Base-by-base conservation (phyloP, 768 basidiomycete genomes). In the Leccinum boreale region DNA sequence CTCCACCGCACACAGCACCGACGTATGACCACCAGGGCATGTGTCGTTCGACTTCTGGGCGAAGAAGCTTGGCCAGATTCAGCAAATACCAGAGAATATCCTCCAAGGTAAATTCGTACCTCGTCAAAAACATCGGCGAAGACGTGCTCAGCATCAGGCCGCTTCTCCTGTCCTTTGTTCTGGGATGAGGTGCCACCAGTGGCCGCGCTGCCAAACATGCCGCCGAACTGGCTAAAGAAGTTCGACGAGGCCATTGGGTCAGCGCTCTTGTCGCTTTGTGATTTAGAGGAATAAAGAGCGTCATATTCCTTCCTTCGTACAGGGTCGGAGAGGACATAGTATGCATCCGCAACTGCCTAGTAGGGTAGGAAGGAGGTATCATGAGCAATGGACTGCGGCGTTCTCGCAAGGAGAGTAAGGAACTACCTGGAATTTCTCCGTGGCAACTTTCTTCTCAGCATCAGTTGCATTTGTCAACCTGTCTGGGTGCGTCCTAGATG, bases 91-190 rank as follows among this genome's bases (percentile, higher is more conserved):
- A 29, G 48, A 39, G 35, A 45, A 29, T 28, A n/a, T 15, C 35
- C 24, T 31, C 45, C 31, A 39, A 26, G 21, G n/a, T 15, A 23
- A 55, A 52, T 28, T 15, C 79, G 48, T 60, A 91, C 93, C 77
- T 96, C 94, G 60, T 95, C 94, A 62, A 96, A 96, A 5, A 90
- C 93, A 67, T 95, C 88, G 3, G 88, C 86, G 68, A 96, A 97
- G 8, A 94, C 84, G 42, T 83, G 79, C 50, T 94, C 85, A 12
- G 94, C 82, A 67, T 94, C 78, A 29, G 93, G 92, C 58, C 85
- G 79, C 48, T 75, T 76, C 55, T 62, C 68, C 45, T 74, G 75
- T 51, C 60, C 68, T 23, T 69, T 66, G 44, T 75, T 68, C 50
- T 73, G 68, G 33, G 74, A 45, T 12, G 70, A 64, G 1, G 69